phyloP scores from a whole-genome alignment of 768 basidiomycete species.

The Russula sp. region DNA sequence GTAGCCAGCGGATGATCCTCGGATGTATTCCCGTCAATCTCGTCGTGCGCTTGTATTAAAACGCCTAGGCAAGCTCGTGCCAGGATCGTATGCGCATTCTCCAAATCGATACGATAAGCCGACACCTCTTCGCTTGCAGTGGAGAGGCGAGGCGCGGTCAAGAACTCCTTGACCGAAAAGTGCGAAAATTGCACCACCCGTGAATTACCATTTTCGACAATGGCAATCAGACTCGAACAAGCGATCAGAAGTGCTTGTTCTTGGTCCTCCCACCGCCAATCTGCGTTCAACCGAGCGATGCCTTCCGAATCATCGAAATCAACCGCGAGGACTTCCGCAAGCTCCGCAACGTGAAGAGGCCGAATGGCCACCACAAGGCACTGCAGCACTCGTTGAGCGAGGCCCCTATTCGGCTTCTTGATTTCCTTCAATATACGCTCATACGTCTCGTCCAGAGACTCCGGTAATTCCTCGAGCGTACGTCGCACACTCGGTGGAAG shows the following conservation, averaged over 20 bases:
- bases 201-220: background rate
- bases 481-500: background rate
- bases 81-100: conserved; percentile 1
- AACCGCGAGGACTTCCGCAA: background rate
- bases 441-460: conserved; percentile 6
- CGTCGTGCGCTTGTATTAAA: background rate
- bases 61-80: background rate
- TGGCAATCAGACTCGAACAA: background rate
- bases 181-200: conserved; percentile 2
- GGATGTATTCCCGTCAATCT: background rate
- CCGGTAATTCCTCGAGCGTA: background rate
- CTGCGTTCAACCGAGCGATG: background rate
- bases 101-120: background rate
- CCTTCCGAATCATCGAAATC: background rate
- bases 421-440: conserved; percentile 1
- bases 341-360: conserved; percentile 1
- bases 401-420: background rate
- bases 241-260: background rate
- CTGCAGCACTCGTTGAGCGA: background rate
- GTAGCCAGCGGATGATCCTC: background rate
- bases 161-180: background rate
- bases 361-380: background rate
- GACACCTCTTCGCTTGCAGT: background rate
- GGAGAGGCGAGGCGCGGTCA: background rate
- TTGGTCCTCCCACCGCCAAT: background rate